Conservation (phyloP, 2,329 filamentous ascomycete genomes). For the Calonectria pauciramosa region DNA sequence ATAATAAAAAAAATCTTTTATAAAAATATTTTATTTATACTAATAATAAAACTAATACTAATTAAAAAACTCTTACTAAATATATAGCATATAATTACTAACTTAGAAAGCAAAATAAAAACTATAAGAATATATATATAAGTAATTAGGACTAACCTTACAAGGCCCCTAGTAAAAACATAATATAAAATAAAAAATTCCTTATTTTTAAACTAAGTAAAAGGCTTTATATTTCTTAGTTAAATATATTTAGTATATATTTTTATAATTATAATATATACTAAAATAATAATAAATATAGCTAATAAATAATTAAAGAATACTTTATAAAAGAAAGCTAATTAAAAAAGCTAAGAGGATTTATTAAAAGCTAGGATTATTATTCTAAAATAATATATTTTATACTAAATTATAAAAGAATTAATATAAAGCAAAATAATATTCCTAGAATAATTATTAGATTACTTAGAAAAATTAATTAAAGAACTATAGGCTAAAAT, state of each 20-base stretch:
- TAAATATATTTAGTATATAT: neutral
- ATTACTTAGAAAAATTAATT: neutral
- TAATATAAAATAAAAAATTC: neutral
- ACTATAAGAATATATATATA: neutral
- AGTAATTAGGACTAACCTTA: neutral
- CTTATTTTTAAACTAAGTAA: neutral
- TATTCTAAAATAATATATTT: slow-evolving; percentile 9
- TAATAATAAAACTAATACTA: neutral
- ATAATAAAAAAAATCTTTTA: neutral
- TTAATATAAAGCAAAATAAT: slow-evolving; percentile 3
- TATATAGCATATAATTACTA: slow-evolving; percentile 2
- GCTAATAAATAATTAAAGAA: neutral
- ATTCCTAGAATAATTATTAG: slow-evolving; percentile 2
- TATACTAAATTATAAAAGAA: slow-evolving; percentile 12
- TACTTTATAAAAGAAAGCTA: neutral
- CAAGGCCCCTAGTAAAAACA: neutral
- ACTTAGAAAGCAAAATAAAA: neutral
- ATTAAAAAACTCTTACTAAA: neutral
- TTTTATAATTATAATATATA: neutral
- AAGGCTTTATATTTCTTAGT: neutral
- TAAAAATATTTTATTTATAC: neutral
- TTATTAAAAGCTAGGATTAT: neutral
- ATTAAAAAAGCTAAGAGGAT: neutral
- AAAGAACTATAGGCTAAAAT: neutral
- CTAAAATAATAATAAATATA: neutral